Evolutionary conservation across 352 stramenopile genomes (phyloP), one percentile per base, ranked within the genome.

Genomic region (Bremia lactucae): DNA sequence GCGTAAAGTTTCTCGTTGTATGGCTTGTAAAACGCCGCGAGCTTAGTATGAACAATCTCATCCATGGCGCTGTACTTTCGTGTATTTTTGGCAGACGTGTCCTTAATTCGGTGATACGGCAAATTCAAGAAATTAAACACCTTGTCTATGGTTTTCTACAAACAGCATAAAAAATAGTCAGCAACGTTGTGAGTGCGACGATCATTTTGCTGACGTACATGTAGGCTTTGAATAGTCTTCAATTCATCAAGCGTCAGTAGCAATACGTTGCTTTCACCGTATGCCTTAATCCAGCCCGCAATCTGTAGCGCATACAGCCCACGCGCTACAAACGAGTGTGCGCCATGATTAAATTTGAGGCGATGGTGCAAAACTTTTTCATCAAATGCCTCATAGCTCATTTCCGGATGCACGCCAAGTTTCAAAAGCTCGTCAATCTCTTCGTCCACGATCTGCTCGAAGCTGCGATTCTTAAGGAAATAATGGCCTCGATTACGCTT

Each of bases 231-330:
- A 0, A 60, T 50, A 4, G 56, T 81, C 65, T 86, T 91, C 66
- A 98, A 95, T 19, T 97, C 87, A 42, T 98, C 94, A 24, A 98
- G 64, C 36, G 79, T 91, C 10, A 98, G 49, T 9, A 98, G 66
- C 35, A 97, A 54, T 38, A 98, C 90, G 35, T 95, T 86, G 25
- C 96, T 67, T 14, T 56, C 59, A 6, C 68, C 59, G 48, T 97
- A 98, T 0, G 85, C 83, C 14, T 81, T 48, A 1, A 97, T 68
- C 95, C 95, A 99, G 5, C 78, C 78, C 19, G 70, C 44, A 15
- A 98, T 65, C 64, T 98, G 93, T 20, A 98, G 59, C 31, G 82
- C 94, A 59, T 99, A 99, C 31, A 98, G 60, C 0, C 95, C 94
- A 31, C 80, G 76, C 9, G 63, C 52, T n/a, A 92, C 49, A 41